These are phyloP conservation scores for Apiospora kogelbergensis DNA, from an alignment of 2,329 filamentous ascomycete genomes.

Conservation along the genomic window DNA sequence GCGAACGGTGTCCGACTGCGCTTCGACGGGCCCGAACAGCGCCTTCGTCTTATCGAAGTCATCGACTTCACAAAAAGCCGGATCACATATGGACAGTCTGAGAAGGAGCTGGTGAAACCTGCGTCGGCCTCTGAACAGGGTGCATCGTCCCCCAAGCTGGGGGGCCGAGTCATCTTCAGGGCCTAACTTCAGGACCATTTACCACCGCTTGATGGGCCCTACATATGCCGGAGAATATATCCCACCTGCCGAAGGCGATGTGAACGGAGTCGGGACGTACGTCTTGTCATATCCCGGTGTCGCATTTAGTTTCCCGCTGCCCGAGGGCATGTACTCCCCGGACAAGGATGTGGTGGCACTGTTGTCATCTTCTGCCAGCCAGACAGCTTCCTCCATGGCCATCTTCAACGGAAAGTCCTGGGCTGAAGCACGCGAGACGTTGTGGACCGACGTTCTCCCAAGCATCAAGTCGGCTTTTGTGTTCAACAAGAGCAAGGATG, in stretches of 20 bases:
- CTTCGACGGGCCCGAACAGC: slow-evolving; percentile 92
- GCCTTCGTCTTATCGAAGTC: slow-evolving; percentile 86
- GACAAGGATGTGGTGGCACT: slow-evolving; percentile 81
- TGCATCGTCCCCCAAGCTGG: slow-evolving; percentile 26
- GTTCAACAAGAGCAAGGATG: slow-evolving; percentile 70
- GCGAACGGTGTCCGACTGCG: slow-evolving; percentile 85
- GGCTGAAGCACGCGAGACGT: slow-evolving; percentile 73
- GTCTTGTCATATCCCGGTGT: slow-evolving; percentile 93
- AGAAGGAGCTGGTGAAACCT: slow-evolving; percentile 68
- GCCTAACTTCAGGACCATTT: slow-evolving; percentile 84
- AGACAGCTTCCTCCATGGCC: slow-evolving; percentile 81
- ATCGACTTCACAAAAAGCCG: slow-evolving; percentile 84
- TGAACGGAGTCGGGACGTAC: slow-evolving; percentile 69
- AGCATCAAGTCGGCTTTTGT: slow-evolving; percentile 72
- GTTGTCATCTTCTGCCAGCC: slow-evolving; percentile 74
- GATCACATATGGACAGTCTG: slow-evolving; percentile 73
- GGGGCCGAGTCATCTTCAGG: slow-evolving; percentile 45
- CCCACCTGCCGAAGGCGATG: slow-evolving; percentile 53
- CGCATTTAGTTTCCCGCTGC: slow-evolving; percentile 85
- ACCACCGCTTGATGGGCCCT: slow-evolving; percentile 88
- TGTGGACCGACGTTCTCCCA: slow-evolving; percentile 75
- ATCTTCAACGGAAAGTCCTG: slow-evolving; percentile 90
- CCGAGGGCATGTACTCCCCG: slow-evolving; percentile 71
- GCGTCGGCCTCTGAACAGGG: slow-evolving; percentile 34
- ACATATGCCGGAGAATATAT: slow-evolving; percentile 94